Conservation (phyloP, 805 yeast species). For the Hanseniaspora meyeri region DNA sequence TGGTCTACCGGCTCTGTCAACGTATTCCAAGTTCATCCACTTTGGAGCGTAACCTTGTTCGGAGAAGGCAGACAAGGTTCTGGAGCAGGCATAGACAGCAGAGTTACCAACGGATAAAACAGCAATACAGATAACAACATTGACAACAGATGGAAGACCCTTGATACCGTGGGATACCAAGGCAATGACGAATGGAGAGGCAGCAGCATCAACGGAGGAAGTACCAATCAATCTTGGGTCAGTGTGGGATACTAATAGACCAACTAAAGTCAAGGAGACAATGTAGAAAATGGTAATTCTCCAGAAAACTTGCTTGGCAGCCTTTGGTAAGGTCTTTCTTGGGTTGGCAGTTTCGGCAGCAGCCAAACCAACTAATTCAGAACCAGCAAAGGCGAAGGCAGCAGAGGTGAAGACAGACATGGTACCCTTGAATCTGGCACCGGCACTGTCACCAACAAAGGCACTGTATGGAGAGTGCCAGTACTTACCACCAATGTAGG, state of each 20-base stretch:
- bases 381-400: no score
- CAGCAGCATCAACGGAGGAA: conserved; percentile 45
- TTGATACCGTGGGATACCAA: no score
- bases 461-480: conserved; percentile 46
- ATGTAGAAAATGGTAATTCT: no score
- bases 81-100: conserved; percentile 55
- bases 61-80: conserved; percentile 52
- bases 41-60: conserved; percentile 43
- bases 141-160: no score
- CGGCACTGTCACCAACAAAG: conserved; percentile 35
- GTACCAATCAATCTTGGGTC: conserved; percentile 37
- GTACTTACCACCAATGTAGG: conserved; percentile 39
- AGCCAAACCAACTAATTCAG: no score
- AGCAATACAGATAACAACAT: no score
- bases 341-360: no score
- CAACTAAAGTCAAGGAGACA: no score
- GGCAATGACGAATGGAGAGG: conserved; percentile 76
- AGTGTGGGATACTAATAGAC: conserved; percentile 37
- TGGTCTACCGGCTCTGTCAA: conserved; percentile 60
- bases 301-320: no score
- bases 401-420: no score
- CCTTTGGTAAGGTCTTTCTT: no score
- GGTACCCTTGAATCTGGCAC: conserved; percentile 39
- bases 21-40: conserved; percentile 48
- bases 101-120: no score